These are phyloP conservation scores for Russula brevipes DNA, from an alignment of 768 basidiomycete species.

Conservation along the genomic window DNA sequence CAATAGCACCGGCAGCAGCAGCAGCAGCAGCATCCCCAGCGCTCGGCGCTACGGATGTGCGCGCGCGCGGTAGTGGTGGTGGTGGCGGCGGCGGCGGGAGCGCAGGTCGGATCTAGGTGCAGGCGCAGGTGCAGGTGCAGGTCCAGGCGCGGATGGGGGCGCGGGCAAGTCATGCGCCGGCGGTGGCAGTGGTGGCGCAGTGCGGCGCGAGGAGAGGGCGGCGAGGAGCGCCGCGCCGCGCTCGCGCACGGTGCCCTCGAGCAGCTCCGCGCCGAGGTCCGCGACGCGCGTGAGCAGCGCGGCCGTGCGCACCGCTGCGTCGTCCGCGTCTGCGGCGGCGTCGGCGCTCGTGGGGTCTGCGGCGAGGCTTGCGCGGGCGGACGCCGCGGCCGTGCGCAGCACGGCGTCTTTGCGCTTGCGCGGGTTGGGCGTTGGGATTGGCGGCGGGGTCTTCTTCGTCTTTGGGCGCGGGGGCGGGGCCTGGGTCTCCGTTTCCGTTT, in stretches of 20 bases:
- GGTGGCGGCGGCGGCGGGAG: too few species aligned
- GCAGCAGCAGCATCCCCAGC: too few species aligned
- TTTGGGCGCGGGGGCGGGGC: not conserved
- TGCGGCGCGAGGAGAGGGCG: conserved; percentile 4
- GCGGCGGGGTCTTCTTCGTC: too few species aligned
- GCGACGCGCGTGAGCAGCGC: conserved; percentile 14
- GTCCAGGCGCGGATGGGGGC: not conserved
- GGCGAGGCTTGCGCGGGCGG: too few species aligned
- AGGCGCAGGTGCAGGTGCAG: too few species aligned
- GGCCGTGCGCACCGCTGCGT: conserved; percentile 3
- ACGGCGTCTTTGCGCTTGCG: conserved; percentile 21
- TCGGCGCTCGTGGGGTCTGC: not conserved
- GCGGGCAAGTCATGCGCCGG: not conserved
- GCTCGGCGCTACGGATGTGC: too few species aligned
- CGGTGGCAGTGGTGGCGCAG: not conserved
- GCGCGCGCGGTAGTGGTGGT: too few species aligned
- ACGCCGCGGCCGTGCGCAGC: not conserved
- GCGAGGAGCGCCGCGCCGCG: conserved; percentile 15
- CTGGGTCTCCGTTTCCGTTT: too few species aligned
- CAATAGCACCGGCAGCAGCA: too few species aligned
- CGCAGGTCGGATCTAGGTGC: too few species aligned
- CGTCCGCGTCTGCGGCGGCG: conserved; percentile 4
- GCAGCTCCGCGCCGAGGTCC: conserved; percentile 2
- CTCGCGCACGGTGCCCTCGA: conserved; percentile 19
- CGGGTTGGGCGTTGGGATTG: not conserved